Evolutionary conservation across 2,329 filamentous ascomycete genomes (phyloP), one percentile per base, ranked within the genome.

Genomic region (Knufia fluminis): DNA sequence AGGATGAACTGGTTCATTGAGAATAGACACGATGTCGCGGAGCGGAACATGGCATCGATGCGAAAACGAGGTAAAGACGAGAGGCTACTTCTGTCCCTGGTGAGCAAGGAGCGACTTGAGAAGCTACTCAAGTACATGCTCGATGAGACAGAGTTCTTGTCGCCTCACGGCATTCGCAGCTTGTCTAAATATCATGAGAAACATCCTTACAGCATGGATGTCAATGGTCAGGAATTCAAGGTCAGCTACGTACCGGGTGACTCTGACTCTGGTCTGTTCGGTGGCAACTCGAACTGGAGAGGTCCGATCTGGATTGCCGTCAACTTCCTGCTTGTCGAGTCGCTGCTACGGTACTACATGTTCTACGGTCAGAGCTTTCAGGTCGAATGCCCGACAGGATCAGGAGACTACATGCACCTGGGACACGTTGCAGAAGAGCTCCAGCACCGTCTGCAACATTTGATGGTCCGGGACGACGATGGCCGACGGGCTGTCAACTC

Each of bases 271-370:
- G 87, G 88, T 2, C 77, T 97, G 3, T 97, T 97, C 62, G 91
- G 91, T 47, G 91, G 91, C 57, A 97, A 97, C 76, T 95, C 89
- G 67, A 97, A 97, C 68, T 97, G 91, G 91, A 81, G 91, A 70
- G 91, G 85, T 3, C 91, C 92, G 0, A 91, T 95, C 59, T 97
- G 91, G 91, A 76, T 96, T 43, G 92, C 88, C 54, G 89, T 95
- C 70, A 97, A 97, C 69, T 96, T 95, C 70, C 71, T 97, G 47
- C 77, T 97, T 12, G 85, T 97, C 35, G 91, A 97, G 66, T 91
- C 90, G 4, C 77, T 96, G n/a, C 86, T 95, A 61, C 79, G 91
- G 26, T 97, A 94, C 73, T 94, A 88, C 71, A 84, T 97, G 69
- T 97, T 95, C 73, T 96, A 97, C 63, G 91, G 91, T 52, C 85